Evolutionary conservation across 2,329 filamentous ascomycete species (phyloP).

Genomic region (Cercospora sojina): DNA sequence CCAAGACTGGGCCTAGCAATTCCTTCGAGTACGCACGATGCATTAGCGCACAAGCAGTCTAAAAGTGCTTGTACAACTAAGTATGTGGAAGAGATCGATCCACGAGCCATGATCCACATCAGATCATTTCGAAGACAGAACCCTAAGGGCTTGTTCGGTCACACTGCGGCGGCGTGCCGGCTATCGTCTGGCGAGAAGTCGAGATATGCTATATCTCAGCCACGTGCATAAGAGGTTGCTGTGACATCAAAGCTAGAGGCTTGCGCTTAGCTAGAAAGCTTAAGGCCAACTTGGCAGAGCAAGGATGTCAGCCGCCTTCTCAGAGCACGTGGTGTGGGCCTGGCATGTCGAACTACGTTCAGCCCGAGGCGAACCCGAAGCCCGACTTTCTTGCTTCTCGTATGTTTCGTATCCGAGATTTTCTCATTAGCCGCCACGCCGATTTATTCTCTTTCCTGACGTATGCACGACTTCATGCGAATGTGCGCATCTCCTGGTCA

Average conservation of each 20-base stretch:
- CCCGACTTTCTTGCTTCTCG: not conserved
- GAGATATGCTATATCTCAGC: not conserved
- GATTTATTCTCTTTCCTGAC: not conserved
- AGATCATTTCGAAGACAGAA: not conserved
- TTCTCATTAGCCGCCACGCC: not conserved
- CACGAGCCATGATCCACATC: not conserved
- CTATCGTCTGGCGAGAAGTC: not conserved
- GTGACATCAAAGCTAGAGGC: not conserved
- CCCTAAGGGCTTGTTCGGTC: not conserved
- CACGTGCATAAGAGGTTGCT: not conserved
- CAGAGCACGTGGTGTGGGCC: not conserved
- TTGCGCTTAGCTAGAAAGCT: not conserved
- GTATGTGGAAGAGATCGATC: not conserved
- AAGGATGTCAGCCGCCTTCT: not conserved
- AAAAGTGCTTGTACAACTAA: not conserved
- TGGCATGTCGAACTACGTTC: not conserved
- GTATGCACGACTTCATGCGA: not conserved
- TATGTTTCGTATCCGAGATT: not conserved
- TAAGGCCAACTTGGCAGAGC: not conserved
- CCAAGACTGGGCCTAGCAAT: not conserved
- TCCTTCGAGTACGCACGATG: not conserved
- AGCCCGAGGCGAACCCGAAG: not conserved
- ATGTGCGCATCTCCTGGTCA: not conserved
- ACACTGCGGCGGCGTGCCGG: not conserved
- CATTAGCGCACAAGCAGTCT: not conserved